Base-by-base conservation (phyloP, 495 filamentous ascomycete genomes). In the Hypoxylon rickii region DNA sequence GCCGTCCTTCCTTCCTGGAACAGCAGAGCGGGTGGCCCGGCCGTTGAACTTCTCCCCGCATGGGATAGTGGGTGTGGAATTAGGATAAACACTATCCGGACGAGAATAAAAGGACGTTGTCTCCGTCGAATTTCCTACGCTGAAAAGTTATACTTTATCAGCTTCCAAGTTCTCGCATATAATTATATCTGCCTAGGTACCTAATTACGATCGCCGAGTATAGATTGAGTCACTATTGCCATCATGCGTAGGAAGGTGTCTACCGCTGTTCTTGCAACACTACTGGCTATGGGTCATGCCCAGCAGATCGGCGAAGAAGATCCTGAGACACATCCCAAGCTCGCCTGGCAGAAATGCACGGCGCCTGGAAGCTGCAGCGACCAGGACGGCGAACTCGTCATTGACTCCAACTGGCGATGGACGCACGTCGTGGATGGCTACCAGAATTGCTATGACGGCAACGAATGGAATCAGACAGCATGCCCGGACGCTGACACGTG, bases 311-410 rank as follows among this genome's bases (percentile, higher is more conserved):
- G 83, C 68, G 78, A 73, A 10, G 51, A 74, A 53, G 73, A 69
- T 3, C 31, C 83, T 8, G 85, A 87, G 69, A 77, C 69, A 7
- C 82, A 84, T 53, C 83, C 83, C 18, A 66, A 73, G 45, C 53
- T 86, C 58, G 73, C 68, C 58, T 85, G 82, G 82, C 69, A 76
- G 46, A 76, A 70, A 41, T 86, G 83, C 68, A 75, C 75, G 5
- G 60, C 63, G 13, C 57, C 66, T 31, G 80, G 80, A 46, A 72
- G 63, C 62, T 86, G 83, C 73, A 65, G 58, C 40, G 70, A 39
- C 39, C 62, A 70, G 31, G 47, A 66, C 37, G 72, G 64, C 17
- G 66, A 73, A 53, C 44, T 79, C 34, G 73, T 71, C 57, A 63
- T 79, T 47, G 76, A 79, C 42, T 64, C 76, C 67, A 79, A 79